Conservation (phyloP, 2,329 filamentous ascomycete genomes). For the Fusarium zealandicum region DNA sequence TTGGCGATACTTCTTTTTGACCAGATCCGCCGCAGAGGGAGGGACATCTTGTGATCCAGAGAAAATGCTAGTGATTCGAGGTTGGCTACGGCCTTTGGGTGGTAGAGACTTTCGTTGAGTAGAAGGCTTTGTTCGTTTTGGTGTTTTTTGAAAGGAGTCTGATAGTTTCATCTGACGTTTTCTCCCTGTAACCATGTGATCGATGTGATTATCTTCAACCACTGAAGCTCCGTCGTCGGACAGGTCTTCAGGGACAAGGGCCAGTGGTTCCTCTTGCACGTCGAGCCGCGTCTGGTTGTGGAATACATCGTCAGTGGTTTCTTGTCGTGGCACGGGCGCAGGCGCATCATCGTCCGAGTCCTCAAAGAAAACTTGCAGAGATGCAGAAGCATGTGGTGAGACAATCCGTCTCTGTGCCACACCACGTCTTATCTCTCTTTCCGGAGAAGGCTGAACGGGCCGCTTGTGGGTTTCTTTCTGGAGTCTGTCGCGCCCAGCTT, state of each 20-base stretch:
- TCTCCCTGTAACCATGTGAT: constrained; percentile 56
- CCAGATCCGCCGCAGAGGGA: constrained; percentile 12
- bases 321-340: constrained; percentile 19
- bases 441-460: constrained; percentile 46
- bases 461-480: constrained; percentile 41
- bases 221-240: constrained; percentile 47
- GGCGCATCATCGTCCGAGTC: constrained; percentile 55
- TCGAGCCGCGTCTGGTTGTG: constrained; percentile 41
- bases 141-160: constrained; percentile 35
- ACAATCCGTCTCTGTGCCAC: constrained; percentile 56
- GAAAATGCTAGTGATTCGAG: constrained; percentile 45
- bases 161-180: constrained; percentile 50
- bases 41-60: constrained; percentile 11
- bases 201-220: constrained; percentile 61
- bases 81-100: constrained; percentile 38
- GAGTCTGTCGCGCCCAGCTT: constrained; percentile 45
- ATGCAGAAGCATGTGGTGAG: constrained; percentile 37
- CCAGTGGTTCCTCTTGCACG: constrained; percentile 19
- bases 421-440: constrained; percentile 54
- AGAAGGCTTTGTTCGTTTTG: constrained; percentile 39
- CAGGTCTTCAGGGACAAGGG: constrained; percentile 8
- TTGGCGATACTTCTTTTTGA: constrained; percentile 31
- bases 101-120: constrained; percentile 33
- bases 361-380: constrained; percentile 52
- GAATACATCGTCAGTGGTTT: constrained; percentile 35